These are phyloP conservation scores for Lactifluus volemus DNA, from an alignment of 768 basidiomycete genomes.

Conservation along the genomic window DNA sequence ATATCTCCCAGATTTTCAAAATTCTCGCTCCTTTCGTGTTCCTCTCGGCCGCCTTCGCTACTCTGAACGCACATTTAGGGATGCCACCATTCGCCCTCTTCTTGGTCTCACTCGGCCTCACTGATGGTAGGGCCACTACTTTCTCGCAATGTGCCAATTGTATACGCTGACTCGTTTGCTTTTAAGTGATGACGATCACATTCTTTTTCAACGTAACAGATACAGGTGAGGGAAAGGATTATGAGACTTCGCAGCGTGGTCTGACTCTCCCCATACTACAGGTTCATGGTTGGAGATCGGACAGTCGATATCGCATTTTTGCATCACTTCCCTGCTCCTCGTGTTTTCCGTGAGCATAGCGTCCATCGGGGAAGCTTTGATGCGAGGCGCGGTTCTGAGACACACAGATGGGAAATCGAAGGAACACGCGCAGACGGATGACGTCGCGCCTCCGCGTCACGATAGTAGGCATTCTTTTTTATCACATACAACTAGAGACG, in stretches of 20 bases:
- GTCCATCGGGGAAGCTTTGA: conserved; percentile 60
- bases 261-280: conserved; percentile 18
- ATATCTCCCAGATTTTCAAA: conserved; percentile 55
- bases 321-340: conserved; percentile 69
- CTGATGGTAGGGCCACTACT: conserved; percentile 42
- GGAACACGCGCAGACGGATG: not conserved
- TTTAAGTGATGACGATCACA: conserved; percentile 65
- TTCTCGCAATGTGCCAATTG: not conserved
- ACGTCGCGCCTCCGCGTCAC: not conserved
- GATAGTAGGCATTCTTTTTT: not conserved
- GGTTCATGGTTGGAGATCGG: conserved; percentile 90
- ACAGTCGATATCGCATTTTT: conserved; percentile 82
- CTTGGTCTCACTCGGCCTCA: conserved; percentile 64
- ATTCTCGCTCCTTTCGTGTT: conserved; percentile 75
- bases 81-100: conserved; percentile 78
- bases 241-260: not conserved
- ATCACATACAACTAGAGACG: not conserved
- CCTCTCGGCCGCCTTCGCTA: conserved; percentile 58
- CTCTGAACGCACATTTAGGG: conserved; percentile 55
- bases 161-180: not conserved
- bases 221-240: conserved; percentile 41
- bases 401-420: not conserved
- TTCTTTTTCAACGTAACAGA: conserved; percentile 83
- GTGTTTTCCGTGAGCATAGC: conserved; percentile 76
- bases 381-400: conserved; percentile 31